Evolutionary conservation across 805 yeast species (phyloP), one percentile per base, ranked within the genome.

Genomic region (Suhomyces prunicola): DNA sequence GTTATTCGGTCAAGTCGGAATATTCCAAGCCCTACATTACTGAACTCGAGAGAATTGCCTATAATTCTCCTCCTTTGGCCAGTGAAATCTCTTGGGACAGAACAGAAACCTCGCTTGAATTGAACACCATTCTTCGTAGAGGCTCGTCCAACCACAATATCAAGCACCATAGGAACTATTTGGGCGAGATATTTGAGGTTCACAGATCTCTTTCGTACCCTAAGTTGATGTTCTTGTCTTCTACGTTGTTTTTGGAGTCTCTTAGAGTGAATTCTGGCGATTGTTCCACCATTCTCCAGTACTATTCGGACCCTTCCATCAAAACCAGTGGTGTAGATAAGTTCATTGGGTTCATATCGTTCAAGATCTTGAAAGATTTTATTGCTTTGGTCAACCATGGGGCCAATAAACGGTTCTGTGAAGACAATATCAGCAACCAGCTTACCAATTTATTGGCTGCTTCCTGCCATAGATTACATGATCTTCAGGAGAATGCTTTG

Each of bases 101-200:
- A 63, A 86, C 93, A 10, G 99, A 94, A 66, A 90, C 96, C 17
- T 90, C 97, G 2, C 78, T 94, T 56, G 97, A 94, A 62, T 79
- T 94, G 75, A 94, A 94, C 65, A 87, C 97, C 1, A 90, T 94
- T 27, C 77, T 94, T 50, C 82, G 96, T 64, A 80, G 98, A 56
- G 96, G 97, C 12, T 86, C 97, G 0, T 88, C 96, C 1, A 87
- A 87, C 61, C 85, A 83, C 53, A 88, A 88, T 55, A 84, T 88
- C 47, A 88, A 84, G 66, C 83, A 85, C 54, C 97, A 91, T 66
- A 84, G 84, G 52, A 85, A 80, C 50, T 78, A 81, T 23, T 72
- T 88, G 50, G 77, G 80, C 19, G 78, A 76, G 22, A 70, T 82
- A 19, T 69, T 83, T 31, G 79, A 78, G 41, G 72, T 81, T 33